Evolutionary conservation across 345 rosid species (phyloP).

Genomic region (Corchorus capsularis): DNA sequence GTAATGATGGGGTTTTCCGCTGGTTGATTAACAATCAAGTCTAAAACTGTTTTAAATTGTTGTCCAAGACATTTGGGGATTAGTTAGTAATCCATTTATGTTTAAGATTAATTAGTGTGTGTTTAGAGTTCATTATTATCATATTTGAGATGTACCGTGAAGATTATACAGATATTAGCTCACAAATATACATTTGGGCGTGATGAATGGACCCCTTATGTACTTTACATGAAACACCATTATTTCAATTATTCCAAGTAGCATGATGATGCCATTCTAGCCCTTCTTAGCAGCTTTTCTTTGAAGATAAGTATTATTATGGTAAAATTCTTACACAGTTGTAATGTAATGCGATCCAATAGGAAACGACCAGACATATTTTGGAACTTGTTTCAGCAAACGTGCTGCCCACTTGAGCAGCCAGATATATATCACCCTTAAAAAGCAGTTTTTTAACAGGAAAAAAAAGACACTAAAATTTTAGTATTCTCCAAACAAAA

Average conservation of each 20-base stretch:
- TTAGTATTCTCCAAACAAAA: not conserved
- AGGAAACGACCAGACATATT: not conserved
- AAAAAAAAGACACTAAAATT: not conserved
- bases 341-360: not conserved
- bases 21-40: constrained; percentile 8
- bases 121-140: not conserved
- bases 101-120: not conserved
- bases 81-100: not conserved
- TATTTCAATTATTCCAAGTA: not conserved
- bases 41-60: not conserved
- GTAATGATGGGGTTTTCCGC: not conserved
- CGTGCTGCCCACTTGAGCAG: not conserved
- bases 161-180: not conserved
- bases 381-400: constrained; percentile 8
- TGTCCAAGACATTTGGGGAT: not conserved
- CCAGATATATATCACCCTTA: not conserved
- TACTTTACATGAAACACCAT: not conserved
- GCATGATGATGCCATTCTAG: not conserved
- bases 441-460: not conserved
- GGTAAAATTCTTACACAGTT: not conserved
- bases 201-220: not conserved
- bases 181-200: not conserved
- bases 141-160: too few species aligned
- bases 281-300: not conserved
- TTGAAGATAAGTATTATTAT: not conserved